These are phyloP conservation scores for Thalassiosira sp. DNA, from an alignment of 352 stramenopile genomes.

Conservation along the genomic window DNA sequence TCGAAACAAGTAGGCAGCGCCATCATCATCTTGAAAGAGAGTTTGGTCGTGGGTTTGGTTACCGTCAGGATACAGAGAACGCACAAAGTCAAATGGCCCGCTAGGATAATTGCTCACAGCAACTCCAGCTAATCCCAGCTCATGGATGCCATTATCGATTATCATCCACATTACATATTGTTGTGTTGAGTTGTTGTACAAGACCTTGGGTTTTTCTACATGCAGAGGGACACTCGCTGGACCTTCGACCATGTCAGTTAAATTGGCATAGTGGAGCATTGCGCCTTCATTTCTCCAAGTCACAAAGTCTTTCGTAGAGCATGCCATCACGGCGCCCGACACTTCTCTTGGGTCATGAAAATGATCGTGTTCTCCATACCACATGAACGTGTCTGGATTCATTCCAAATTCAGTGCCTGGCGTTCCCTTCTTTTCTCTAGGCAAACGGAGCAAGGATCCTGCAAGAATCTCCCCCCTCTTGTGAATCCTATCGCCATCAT, in stretches of 20 bases:
- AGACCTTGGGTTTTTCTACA: conserved; percentile 88
- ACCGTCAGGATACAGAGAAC: conserved; percentile 92
- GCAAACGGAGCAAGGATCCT: conserved; percentile 63
- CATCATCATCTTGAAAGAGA: conserved; percentile 74
- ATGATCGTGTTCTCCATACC: conserved; percentile 84
- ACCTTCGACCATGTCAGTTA: conserved; percentile 88
- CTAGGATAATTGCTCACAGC: conserved; percentile 88
- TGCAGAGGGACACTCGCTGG: conserved; percentile 63
- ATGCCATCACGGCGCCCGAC: conserved; percentile 88
- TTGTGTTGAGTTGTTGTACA: conserved; percentile 87
- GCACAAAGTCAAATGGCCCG: conserved; percentile 89
- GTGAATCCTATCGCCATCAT: conserved; percentile 52
- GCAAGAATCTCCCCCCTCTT: conserved; percentile 49
- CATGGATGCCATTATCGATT: conserved; percentile 88
- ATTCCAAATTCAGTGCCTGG: conserved; percentile 18
- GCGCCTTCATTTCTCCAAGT: conserved; percentile 94
- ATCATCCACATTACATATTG: conserved; percentile 97
- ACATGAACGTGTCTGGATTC: conserved; percentile 63
- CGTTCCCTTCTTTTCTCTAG: conserved; percentile 10
- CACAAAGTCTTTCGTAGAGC: conserved; percentile 90
- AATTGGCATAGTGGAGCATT: conserved; percentile 91
- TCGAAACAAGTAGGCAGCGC: conserved; percentile 87
- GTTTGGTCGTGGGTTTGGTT: conserved; percentile 96
- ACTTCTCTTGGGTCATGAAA: conserved; percentile 22
- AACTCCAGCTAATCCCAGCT: conserved; percentile 89